A percentile compares a stretch with the other conserved stretches of the same genome.
Evolutionary conservation across 148 eudicot genomes (phyloP).

Genomic region (Arbutus unedo): DNA sequence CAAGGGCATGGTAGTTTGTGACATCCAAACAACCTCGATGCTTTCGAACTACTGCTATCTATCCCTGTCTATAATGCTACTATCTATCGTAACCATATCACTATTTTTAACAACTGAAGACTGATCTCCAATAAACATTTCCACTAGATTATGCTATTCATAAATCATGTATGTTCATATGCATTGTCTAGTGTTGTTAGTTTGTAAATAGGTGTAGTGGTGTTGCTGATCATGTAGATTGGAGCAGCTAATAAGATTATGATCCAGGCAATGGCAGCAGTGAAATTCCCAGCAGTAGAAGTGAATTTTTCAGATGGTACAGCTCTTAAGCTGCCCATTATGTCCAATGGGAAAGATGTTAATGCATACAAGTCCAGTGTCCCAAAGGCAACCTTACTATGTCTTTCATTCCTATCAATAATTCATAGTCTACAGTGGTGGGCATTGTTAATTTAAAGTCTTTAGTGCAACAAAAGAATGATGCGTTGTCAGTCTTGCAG

Average conservation of each 20-base stretch:
- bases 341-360: conserved; percentile 34
- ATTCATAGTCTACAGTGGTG: background rate
- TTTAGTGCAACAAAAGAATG: background rate
- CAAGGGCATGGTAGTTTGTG: background rate
- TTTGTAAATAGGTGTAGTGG: conserved; percentile 16
- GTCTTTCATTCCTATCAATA: conserved; percentile 62
- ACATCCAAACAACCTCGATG: no score
- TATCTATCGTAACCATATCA: no score
- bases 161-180: background rate
- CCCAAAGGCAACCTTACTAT: conserved; percentile 70
- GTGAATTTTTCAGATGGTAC: conserved; percentile 61
- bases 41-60: no score
- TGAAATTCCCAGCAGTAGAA: conserved; percentile 76
- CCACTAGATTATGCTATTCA: background rate
- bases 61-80: no score
- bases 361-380: conserved; percentile 28
- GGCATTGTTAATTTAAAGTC: background rate
- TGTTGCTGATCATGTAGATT: conserved; percentile 44
- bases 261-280: conserved; percentile 67
- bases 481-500: no score
- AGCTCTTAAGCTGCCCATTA: conserved; percentile 59
- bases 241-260: conserved; percentile 68
- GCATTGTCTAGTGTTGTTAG: background rate
- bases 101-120: no score
- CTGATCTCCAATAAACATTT: background rate